Base-by-base conservation (phyloP, 345 rosid genomes). In the Salix viminalis region DNA sequence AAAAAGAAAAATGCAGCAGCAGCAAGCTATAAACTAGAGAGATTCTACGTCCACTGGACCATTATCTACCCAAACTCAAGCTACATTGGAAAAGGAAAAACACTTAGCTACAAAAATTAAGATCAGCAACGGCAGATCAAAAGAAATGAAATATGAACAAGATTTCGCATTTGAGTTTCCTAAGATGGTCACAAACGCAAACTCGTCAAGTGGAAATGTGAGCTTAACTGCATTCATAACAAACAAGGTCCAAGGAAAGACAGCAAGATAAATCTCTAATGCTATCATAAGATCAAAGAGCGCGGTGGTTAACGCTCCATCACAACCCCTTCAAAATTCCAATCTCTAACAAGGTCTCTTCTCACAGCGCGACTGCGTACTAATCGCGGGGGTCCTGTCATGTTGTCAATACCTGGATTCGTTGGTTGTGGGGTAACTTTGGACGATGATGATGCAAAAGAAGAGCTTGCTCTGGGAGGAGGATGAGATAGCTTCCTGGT, bases 341-440 rank as follows among this genome's bases (percentile, higher is more conserved):
- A 95, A 88, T 95, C 97, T 85, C 97, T 88, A 69, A 90, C 97
- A 64, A 95, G 67, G 85, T 95, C 99, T 85, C 99, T 90, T 77
- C 93, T 88, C 71, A 95, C 92, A 1, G 99, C 99, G 65, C 79
- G 88, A 83, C 99, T 95, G 19, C 97, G 86, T 60, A 95, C 97
- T 44, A 95, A 84, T 65, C 97, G 80, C 32, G 99, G 99, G 0
- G 97, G 69, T 24, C 94, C 93, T 1, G 87, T 72, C 77, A 90
- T 75, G 77, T 81, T 85, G 12, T 77, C 81, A 72, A 69, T 65
- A 50, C 78, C 77, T 12, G 82, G 88, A 75, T 84, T 80, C 64
- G 76, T 76, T 48, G 97, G 97, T 36, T 91, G 96, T 19, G 99
- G 99, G 66, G 92, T 89, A 68, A 93, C 99, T 83, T 95, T 95